These are phyloP conservation scores for Populus tomentosa DNA, from an alignment of 441 rosid genomes.

Conservation along the genomic window DNA sequence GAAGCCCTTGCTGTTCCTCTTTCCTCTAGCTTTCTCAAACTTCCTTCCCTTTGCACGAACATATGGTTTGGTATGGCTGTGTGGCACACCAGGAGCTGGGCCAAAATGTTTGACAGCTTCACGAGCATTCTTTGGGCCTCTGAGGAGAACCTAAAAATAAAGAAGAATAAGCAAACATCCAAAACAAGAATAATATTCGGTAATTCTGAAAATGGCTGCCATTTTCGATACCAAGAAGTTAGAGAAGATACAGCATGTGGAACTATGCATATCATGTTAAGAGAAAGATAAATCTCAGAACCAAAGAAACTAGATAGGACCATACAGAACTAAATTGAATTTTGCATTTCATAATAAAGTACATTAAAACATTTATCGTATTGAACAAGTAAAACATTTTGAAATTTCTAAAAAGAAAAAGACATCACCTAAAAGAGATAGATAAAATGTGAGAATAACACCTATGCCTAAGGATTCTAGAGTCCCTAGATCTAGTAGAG, in stretches of 20 bases:
- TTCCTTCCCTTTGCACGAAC: constrained; percentile 86
- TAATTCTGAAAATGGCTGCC: neutral
- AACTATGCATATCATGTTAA: neutral
- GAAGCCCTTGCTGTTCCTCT: constrained; percentile 62
- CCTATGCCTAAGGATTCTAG: neutral
- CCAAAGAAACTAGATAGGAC: neutral
- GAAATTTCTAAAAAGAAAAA: no score
- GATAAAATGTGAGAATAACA: neutral
- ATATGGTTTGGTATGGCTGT: constrained; percentile 84
- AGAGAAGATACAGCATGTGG: no score
- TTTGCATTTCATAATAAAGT: neutral
- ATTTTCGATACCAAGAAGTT: neutral
- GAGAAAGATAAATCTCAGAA: neutral
- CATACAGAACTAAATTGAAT: neutral
- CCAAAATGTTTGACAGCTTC: constrained; percentile 98
- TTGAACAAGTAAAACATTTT: no score
- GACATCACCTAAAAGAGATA: neutral
- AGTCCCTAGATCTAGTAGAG: neutral
- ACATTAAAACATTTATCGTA: no score
- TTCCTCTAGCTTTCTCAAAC: constrained; percentile 88
- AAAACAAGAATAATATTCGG: neutral
- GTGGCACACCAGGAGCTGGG: constrained; percentile 95
- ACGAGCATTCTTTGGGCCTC: constrained; percentile 95
- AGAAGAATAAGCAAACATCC: neutral
- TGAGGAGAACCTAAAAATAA: constrained; percentile 58